Evolutionary conservation across 768 basidiomycete genomes (phyloP), one percentile per base, ranked within the genome.

Genomic region (Hysterangium stoloniferum): DNA sequence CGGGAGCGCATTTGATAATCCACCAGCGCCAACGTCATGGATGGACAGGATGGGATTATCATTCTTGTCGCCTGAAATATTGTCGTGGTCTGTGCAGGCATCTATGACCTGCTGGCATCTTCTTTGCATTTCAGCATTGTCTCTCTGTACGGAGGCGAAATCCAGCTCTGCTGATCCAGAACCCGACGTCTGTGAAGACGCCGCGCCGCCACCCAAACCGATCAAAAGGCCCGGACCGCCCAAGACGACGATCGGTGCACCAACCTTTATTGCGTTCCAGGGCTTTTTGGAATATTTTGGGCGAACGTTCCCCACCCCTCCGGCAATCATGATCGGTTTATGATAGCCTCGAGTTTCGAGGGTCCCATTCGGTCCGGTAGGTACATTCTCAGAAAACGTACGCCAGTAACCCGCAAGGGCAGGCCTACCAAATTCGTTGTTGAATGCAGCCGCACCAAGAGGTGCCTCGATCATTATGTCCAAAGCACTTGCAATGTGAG

Each of bases 271-370:
- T 53, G 68, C 66, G 5, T 38, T 51, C n/a, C 38, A 8, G 2
- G 75, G 71, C 69, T 99, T 99, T 61, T 70, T 76, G 28, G 94
- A 82, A 58, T 88, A 94, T 55, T 76, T 69, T 4, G 86, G 83
- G 13, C 90, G 82, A 34, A 98, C 94, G 60, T 87, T 97, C 4
- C 96, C 96, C 56, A 93, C 80, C 22, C 96, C 96, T 17, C 96
- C 96, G 6, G 96, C 95, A 57, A 99, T 86, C 96, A 99, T 99
- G 71, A 99, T 96, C 12, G 96, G 96, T 65, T 99, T 99, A 71
- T 98, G 96, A 66, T 97, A 99, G 0, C 96, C 96, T 48, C 94
- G 71, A n/a, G 92, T 69, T 63, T 91, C 86, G 24, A 66, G 67
- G 58, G 65, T 60, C 56, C 45, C 74, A 33, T 78, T 78, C 31